These are phyloP conservation scores for Metschnikowia sp. DNA, from an alignment of 805 yeast genomes.

Conservation along the genomic window DNA sequence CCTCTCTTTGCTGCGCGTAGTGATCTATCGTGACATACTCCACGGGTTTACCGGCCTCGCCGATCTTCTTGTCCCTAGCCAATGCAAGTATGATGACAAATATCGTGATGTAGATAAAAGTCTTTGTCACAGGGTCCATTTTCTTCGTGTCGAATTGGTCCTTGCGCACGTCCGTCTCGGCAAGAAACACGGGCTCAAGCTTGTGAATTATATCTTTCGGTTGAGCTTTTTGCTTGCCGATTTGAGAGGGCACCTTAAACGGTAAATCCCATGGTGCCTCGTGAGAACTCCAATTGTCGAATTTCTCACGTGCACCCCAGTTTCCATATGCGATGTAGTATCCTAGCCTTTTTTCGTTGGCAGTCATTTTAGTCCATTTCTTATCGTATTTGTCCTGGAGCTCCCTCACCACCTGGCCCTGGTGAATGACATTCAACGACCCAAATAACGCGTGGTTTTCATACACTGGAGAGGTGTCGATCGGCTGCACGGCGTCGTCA, in stretches of 20 bases:
- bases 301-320: slow-evolving; percentile 65
- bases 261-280: slow-evolving; percentile 60
- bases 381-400: slow-evolving; percentile 47
- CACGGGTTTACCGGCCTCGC: slow-evolving; percentile 41
- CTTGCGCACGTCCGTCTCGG: slow-evolving; percentile 42
- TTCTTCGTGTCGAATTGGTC: slow-evolving; percentile 45
- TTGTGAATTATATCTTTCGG: slow-evolving; percentile 23
- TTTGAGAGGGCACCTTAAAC: slow-evolving; percentile 42
- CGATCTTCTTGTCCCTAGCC: slow-evolving; percentile 51
- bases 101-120: slow-evolving; percentile 47
- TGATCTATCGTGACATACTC: slow-evolving; percentile 39
- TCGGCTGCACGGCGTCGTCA: slow-evolving; percentile 43
- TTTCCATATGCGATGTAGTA: slow-evolving; percentile 66
- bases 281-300: slow-evolving; percentile 43
- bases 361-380: slow-evolving; percentile 53
- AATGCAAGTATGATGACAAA: slow-evolving; percentile 50
- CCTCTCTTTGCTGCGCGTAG: slow-evolving; percentile 27
- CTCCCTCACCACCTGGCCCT: slow-evolving; percentile 55
- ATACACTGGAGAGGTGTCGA: slow-evolving; percentile 43
- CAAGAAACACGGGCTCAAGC: slow-evolving; percentile 39
- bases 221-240: slow-evolving; percentile 24
- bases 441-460: slow-evolving; percentile 35
- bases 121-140: slow-evolving; percentile 56
- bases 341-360: slow-evolving; percentile 50
- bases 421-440: slow-evolving; percentile 44